Evolutionary conservation across 2,329 filamentous ascomycete genomes (phyloP), one percentile per base, ranked within the genome.

Genomic region (Ophiostoma sp.): DNA sequence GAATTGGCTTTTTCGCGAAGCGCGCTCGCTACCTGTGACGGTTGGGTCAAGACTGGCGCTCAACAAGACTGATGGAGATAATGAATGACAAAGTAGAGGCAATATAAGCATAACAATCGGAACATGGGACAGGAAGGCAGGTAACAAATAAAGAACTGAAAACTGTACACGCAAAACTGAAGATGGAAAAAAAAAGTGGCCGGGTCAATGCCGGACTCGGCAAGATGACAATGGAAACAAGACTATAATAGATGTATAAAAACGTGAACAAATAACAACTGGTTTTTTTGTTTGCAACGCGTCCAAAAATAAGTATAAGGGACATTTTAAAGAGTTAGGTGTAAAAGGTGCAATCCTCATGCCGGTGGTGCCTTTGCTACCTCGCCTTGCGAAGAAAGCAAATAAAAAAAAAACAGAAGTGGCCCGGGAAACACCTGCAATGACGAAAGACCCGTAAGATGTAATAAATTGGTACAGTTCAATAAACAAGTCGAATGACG

Each of bases 211-310:
- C 49, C 18, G 49, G 49, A 36, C 49, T 27, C 9, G 18, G 4
- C 49, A 36, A 62, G 12, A 63, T 18, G 27, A 42, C 58, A 63
- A n/a, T 40, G 27, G 38, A 5, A 62, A 41, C 36, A 62, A 62
- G 5, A 7, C 41, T 3, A 40, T 36, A 40, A 40, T 12, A 40
- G 36, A 62, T 14, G 9, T 8, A 18, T n/a, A 62, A 41, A 42
- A 40, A 42, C 2, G 3, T 4, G 18, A 63, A 63, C 27, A 41
- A 41, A 40, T 14, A 62, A 62, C 55, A 62, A 6, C 36, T 14
- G 55, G 27, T 62, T 63, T 63, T 63, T 63, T 63, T 41, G 60
- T 63, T 18, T 63, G 60, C 60, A 63, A 63, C 38, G 55, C 40
- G 40, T 42, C 40, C 60, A 42, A 63, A 14, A 63, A 5, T 58